phyloP scores from a whole-genome alignment of 192 early-diverging fungal species.

The Phlyctochytrium bullatum region DNA sequence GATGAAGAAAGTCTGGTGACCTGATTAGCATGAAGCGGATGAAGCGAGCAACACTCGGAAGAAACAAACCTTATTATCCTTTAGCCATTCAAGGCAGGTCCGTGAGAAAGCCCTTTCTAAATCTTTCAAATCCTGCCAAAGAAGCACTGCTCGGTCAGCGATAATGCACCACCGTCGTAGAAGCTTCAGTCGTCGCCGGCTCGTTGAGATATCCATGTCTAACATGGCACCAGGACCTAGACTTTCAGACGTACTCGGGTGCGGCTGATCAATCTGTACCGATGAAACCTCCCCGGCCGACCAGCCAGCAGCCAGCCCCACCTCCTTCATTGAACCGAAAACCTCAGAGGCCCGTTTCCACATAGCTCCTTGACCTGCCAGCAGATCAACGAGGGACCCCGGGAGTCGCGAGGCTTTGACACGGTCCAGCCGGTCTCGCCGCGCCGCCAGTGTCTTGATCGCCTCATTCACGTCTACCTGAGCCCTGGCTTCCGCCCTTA shows the following conservation, averaged over 20 bases:
- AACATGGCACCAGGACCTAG: too few relatives aligned
- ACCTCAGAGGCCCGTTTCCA: slow-evolving; percentile 14
- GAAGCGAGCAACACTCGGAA: background rate
- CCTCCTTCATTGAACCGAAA: slow-evolving; percentile 10
- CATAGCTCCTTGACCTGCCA: slow-evolving; percentile 9
- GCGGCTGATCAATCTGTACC: too few relatives aligned
- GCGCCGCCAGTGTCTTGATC: background rate
- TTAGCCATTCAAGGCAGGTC: slow-evolving; percentile 19
- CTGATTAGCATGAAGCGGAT: slow-evolving; percentile 2
- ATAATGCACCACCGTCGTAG: slow-evolving; percentile 21
- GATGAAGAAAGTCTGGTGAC: background rate
- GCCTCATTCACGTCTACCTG: background rate
- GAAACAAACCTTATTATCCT: background rate
- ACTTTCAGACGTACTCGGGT: too few relatives aligned
- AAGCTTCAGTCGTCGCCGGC: slow-evolving; percentile 10
- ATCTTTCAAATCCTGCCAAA: slow-evolving; percentile 21
- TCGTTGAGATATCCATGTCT: background rate
- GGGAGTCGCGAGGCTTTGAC: slow-evolving; percentile 6
- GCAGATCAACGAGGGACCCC: slow-evolving; percentile 2
- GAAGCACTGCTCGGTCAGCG: background rate
- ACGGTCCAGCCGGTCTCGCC: slow-evolving; percentile 4
- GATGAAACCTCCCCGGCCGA: too few relatives aligned
- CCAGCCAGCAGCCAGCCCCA: slow-evolving; percentile 6
- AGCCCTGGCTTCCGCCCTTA: background rate
- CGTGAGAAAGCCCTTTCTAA: slow-evolving; percentile 6